Conservation (phyloP, 495 filamentous ascomycete genomes). For the Pseudevernia furfuracea region DNA sequence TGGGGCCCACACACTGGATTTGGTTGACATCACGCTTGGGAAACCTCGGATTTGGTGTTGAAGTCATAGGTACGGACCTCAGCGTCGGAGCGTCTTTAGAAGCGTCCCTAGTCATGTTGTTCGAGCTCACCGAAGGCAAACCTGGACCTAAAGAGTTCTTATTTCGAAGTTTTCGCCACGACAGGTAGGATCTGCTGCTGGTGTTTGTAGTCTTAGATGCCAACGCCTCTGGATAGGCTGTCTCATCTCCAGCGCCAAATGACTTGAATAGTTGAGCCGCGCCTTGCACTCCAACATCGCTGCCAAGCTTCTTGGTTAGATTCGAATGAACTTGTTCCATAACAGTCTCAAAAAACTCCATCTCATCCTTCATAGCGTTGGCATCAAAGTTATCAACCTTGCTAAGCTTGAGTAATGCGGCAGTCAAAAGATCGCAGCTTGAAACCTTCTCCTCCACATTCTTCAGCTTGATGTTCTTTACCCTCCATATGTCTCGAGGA, state of each 20-base stretch:
- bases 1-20: constrained; percentile 69
- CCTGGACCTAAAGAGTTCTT: constrained; percentile 62
- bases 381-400: constrained; percentile 82
- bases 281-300: constrained; percentile 78
- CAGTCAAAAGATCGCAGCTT: constrained; percentile 87
- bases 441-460: constrained; percentile 87
- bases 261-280: constrained; percentile 61
- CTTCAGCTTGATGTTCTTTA: constrained; percentile 88
- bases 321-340: constrained; percentile 75
- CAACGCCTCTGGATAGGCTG: constrained; percentile 31
- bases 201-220: constrained; percentile 49
- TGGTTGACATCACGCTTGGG: constrained; percentile 60
- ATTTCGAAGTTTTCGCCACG: constrained; percentile 79
- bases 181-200: constrained; percentile 60
- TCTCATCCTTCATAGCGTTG: constrained; percentile 86
- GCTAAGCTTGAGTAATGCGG: constrained; percentile 74
- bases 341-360: constrained; percentile 83
- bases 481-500: constrained; percentile 85
- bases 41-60: constrained; percentile 48
- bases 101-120: constrained; percentile 38
- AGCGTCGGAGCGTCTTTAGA: constrained; percentile 55
- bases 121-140: constrained; percentile 28
- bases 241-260: constrained; percentile 38
- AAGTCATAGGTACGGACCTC: constrained; percentile 76
- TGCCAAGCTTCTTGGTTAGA: constrained; percentile 76